Base-by-base conservation (phyloP, 2,329 filamentous ascomycete species). In the Pestalotiopsis sp. region DNA sequence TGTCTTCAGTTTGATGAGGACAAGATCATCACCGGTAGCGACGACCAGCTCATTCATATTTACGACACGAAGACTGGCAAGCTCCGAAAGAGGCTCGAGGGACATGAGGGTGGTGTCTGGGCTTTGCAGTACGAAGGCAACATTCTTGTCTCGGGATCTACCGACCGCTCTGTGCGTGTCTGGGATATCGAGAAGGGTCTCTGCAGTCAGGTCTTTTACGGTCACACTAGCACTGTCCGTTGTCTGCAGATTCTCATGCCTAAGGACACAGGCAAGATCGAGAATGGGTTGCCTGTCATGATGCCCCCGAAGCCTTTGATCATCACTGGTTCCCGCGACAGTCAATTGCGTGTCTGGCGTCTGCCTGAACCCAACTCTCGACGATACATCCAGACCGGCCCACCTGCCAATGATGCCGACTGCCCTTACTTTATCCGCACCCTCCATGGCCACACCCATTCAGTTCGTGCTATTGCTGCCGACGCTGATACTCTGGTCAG, bases 61-160 rank as follows among this genome's bases (percentile, higher is more conserved):
- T 99, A 98, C 79, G 95, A 98, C 77, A 98, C 96, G 13, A 97
- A 96, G 81, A 98, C 95, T 0, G 96, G 96, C 69, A 92, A 92
- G 72, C 82, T 97, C 45, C 89, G 93, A 62, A 93, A 90, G 76
- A 93, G 92, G 71, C 88, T 99, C 2, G 92, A 95, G 75, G 96
- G 96, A 2, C 96, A 99, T 74, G 96, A 99, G 79, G 96, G 96
- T 41, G 96, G 96, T 60, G 96, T 99, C 1, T 99, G 96, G 96
- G 96, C 96, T 38, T 83, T 99, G 66, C 95, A 98, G 79, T 99
- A 98, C 77, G 92, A 98, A 77, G 95, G 95, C 64, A 98, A 98
- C 77, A 94, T 93, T 17, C 84, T 99, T 23, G 96, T 99, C 2
- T 99, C 96, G 17, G 96, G 96, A 2, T 98, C 95, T 6, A 99